phyloP scores from a whole-genome alignment of 2,329 filamentous ascomycete species.

The Seiridium unicorne region DNA sequence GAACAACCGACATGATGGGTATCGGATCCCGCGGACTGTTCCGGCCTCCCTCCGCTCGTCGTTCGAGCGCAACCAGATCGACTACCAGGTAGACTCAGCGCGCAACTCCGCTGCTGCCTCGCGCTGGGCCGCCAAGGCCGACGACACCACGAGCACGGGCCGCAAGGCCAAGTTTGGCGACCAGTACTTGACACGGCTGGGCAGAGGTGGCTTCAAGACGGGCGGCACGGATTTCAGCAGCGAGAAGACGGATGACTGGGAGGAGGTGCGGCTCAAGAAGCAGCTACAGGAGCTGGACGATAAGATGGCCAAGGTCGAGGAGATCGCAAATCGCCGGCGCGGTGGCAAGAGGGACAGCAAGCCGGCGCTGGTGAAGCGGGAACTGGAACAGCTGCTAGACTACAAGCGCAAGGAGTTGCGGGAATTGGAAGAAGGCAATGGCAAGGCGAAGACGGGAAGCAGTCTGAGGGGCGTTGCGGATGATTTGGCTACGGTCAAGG shows the following conservation, averaged over 20 bases:
- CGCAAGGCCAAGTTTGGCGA: conserved; percentile 97
- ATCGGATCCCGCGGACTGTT: conserved; percentile 86
- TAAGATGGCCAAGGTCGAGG: conserved; percentile 81
- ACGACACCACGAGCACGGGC: conserved; percentile 79
- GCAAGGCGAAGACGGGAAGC: conserved; percentile 67
- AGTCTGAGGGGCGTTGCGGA: conserved; percentile 76
- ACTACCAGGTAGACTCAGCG: conserved; percentile 86
- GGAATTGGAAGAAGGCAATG: conserved; percentile 71
- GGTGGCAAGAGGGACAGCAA: conserved; percentile 71
- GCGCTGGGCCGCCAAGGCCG: conserved; percentile 75
- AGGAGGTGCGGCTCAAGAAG: conserved; percentile 92
- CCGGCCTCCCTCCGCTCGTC: conserved; percentile 86
- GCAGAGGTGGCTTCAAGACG: conserved; percentile 77
- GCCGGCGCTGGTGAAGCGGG: conserved; percentile 88
- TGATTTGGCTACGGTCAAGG: conserved; percentile 85
- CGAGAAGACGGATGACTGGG: conserved; percentile 91
- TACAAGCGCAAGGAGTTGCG: conserved; percentile 83
- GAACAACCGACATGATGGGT: conserved; percentile 93
- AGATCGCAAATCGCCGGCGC: conserved; percentile 63
- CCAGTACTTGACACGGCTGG: conserved; percentile 88
- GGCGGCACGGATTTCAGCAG: conserved; percentile 87
- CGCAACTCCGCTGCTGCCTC: conserved; percentile 61
- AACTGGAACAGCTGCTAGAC: conserved; percentile 90
- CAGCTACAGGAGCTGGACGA: conserved; percentile 86
- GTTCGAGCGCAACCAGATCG: conserved; percentile 95